Evolutionary conservation across 768 basidiomycete genomes (phyloP).

Genomic region (Auricularia auricula-judae): DNA sequence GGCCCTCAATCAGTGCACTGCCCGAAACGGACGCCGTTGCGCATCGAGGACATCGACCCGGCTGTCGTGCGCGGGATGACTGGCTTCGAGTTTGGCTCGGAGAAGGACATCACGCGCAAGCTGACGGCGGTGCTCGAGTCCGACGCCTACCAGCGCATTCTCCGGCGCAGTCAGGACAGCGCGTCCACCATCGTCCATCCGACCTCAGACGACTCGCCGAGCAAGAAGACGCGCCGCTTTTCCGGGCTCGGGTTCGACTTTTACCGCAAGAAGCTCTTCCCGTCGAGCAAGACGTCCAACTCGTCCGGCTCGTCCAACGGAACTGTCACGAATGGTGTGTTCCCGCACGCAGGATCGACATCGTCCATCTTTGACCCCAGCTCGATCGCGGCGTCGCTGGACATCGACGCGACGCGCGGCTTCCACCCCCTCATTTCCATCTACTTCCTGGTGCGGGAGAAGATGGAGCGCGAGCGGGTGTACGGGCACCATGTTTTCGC

Average conservation of each 20-base stretch:
- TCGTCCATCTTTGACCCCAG: constrained; percentile 8
- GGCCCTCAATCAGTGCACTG: constrained; percentile 77
- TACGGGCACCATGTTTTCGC: constrained; percentile 94
- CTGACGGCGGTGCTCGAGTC: constrained; percentile 64
- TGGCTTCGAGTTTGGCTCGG: constrained; percentile 91
- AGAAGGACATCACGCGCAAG: constrained; percentile 72
- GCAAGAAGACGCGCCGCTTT: constrained; percentile 69
- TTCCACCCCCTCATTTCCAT: constrained; percentile 95
- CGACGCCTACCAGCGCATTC: constrained; percentile 66
- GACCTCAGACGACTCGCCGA: constrained; percentile 7
- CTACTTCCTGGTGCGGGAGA: constrained; percentile 93
- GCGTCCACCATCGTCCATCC: constrained; percentile 22
- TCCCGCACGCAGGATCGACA: constrained; percentile 7
- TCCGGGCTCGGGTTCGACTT: constrained; percentile 77
- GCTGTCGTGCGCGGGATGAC: constrained; percentile 84
- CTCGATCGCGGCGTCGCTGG: background rate
- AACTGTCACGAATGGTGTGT: background rate
- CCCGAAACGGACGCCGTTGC: constrained; percentile 80
- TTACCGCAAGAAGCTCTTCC: constrained; percentile 81
- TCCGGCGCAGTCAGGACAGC: constrained; percentile 36
- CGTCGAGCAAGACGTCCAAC: constrained; percentile 21
- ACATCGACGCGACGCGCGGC: constrained; percentile 72
- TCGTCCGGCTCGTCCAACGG: constrained; percentile 20
- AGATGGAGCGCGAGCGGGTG: constrained; percentile 86
- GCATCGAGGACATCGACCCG: constrained; percentile 77